These are phyloP conservation scores for Malus domestica DNA, from an alignment of 306 rosid genomes.

Conservation along the genomic window DNA sequence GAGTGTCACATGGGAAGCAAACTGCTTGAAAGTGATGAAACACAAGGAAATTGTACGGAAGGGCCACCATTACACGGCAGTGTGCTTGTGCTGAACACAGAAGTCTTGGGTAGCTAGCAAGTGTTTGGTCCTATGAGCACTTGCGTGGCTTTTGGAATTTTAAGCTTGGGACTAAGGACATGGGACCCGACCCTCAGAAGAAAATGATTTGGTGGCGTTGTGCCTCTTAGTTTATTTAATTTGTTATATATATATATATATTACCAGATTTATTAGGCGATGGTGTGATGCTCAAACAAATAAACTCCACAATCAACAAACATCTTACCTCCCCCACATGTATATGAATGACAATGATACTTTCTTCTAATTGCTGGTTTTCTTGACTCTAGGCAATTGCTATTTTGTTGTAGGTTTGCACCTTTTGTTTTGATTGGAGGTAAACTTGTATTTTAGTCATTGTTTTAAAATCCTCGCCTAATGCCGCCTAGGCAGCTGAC, in stretches of 20 bases:
- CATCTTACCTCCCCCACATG: constrained; percentile 5
- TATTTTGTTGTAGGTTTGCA: not conserved
- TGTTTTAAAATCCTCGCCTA: no score
- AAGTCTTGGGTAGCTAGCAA: not conserved
- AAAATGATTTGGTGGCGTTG: not conserved
- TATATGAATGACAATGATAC: not conserved
- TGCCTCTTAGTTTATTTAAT: not conserved
- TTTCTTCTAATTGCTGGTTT: constrained; percentile 5
- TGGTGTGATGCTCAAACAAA: not conserved
- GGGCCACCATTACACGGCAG: constrained; percentile 7
- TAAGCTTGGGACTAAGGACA: not conserved
- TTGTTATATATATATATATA: not conserved
- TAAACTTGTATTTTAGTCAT: not conserved
- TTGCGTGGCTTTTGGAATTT: not conserved
- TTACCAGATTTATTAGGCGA: not conserved
- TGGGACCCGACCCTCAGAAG: not conserved
- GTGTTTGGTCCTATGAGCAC: not conserved
- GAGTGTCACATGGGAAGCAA: constrained; percentile 17
- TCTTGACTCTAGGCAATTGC: not conserved
- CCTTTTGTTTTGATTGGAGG: not conserved
- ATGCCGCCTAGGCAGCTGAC: no score
- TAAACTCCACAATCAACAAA: not conserved
- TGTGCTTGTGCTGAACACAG: not conserved
- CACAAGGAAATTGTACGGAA: not conserved
- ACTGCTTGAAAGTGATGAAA: not conserved